Percentiles rank a stretch among this genome's conserved stretches.
Conservation (phyloP, 2,329 filamentous ascomycete species). For the Dactylonectria estremocensis region DNA sequence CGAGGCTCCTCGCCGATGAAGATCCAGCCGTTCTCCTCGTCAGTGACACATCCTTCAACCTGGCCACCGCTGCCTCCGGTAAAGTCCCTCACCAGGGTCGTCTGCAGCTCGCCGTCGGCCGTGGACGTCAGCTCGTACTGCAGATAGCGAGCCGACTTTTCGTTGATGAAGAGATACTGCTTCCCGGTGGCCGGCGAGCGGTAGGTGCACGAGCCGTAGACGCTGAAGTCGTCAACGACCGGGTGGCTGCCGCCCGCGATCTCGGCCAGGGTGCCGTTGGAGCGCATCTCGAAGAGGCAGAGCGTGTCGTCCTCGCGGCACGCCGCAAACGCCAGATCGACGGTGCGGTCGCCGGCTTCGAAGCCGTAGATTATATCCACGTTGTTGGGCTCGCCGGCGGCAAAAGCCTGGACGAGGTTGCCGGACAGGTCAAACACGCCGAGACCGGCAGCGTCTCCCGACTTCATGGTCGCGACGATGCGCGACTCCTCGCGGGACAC, state of each 20-base stretch:
- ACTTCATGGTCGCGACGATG: constrained; percentile 69
- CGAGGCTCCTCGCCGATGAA: constrained; percentile 68
- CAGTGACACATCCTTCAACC: constrained; percentile 68
- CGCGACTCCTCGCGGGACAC: constrained; percentile 58
- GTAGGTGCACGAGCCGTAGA: constrained; percentile 69
- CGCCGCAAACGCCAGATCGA: constrained; percentile 66
- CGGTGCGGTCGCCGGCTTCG: constrained; percentile 57
- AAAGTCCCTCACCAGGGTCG: constrained; percentile 66
- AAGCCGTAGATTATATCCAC: constrained; percentile 69
- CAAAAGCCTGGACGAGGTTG: constrained; percentile 61
- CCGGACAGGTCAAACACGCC: constrained; percentile 65
- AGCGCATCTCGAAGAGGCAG: constrained; percentile 66
- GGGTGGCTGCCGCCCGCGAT: constrained; percentile 64
- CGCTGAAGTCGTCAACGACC: constrained; percentile 60
- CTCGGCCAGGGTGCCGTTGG: constrained; percentile 59
- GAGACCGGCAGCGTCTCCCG: constrained; percentile 63
- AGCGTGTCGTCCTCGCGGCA: constrained; percentile 67
- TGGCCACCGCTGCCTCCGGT: constrained; percentile 66
- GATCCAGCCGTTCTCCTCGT: constrained; percentile 66
- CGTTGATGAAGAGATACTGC: constrained; percentile 70
- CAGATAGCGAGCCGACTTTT: constrained; percentile 67
- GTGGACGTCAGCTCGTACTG: constrained; percentile 65
- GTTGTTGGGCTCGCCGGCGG: constrained; percentile 66
- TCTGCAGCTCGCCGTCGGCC: constrained; percentile 59
- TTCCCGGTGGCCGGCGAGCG: constrained; percentile 62